Percentiles rank a stretch among this genome's conserved stretches.
Evolutionary conservation across 257 asterid species (phyloP).

Genomic region (Forsythia viridissima): DNA sequence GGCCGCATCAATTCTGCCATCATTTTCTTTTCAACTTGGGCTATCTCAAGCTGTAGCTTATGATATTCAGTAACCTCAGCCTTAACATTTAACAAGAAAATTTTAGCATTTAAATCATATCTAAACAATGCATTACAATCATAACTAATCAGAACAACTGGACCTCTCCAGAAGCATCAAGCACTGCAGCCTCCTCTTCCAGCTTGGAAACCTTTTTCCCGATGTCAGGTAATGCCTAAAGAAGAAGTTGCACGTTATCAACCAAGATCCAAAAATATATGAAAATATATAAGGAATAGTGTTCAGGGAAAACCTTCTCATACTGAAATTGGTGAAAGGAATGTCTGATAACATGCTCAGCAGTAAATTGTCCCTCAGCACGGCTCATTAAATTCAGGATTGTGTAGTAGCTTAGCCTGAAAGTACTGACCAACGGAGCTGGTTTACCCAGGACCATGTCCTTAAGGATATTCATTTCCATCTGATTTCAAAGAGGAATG

Average conservation of each 20-base stretch:
- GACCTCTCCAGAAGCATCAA: conserved; percentile 96
- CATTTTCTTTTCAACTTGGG: conserved; percentile 76
- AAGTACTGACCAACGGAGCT: conserved; percentile 96
- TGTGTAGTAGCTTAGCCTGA: conserved; percentile 94
- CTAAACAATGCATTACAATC: conserved; percentile 14
- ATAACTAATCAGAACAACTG: conserved; percentile 19
- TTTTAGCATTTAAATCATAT: conserved; percentile 9
- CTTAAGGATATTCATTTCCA: conserved; percentile 94
- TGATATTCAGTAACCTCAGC: conserved; percentile 91
- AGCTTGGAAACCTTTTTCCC: conserved; percentile 75
- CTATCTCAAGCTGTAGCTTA: conserved; percentile 75
- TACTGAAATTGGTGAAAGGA: conserved; percentile 97
- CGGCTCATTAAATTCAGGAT: conserved; percentile 95
- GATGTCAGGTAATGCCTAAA: conserved; percentile 87
- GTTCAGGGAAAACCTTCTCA: conserved; percentile 68
- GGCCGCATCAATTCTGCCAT: conserved; percentile 90
- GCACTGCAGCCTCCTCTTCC: conserved; percentile 89
- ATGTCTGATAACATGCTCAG: conserved; percentile 92
- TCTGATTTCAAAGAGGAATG: conserved; percentile 45
- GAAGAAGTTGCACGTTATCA: conserved; percentile 30
- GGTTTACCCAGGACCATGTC: conserved; percentile 99
- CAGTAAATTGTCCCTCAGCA: conserved; percentile 96
- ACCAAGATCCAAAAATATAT: conserved; percentile 15
- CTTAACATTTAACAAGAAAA: conserved; percentile 41
- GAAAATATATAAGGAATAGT: conserved; percentile 16